phyloP scores from a whole-genome alignment of 805 yeast genomes.

The Ogataea methanolica region DNA sequence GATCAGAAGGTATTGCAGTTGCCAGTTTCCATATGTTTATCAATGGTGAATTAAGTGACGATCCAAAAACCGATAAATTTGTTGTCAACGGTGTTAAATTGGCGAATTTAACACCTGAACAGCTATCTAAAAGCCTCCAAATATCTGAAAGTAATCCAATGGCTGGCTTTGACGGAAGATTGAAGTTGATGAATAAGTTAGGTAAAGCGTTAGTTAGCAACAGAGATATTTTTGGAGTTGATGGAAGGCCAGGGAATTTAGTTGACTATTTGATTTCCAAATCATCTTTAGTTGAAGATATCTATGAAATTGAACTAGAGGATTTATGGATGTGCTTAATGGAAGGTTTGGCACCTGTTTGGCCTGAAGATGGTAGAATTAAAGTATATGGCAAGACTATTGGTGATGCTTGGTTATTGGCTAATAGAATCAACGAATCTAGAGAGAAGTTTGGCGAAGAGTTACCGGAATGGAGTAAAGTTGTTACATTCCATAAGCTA shows the following conservation, averaged over 20 bases:
- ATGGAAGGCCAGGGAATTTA: slow-evolving; percentile 42
- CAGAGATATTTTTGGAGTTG: slow-evolving; percentile 35
- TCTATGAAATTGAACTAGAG: slow-evolving; percentile 36
- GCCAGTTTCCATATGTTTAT: slow-evolving; percentile 53
- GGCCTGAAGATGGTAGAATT: slow-evolving; percentile 57
- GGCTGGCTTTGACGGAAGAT: slow-evolving; percentile 52
- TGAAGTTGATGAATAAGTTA: slow-evolving; percentile 39
- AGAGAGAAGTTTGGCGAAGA: slow-evolving; percentile 15
- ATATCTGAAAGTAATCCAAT: slow-evolving; percentile 43
- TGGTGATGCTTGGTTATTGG: slow-evolving; percentile 60
- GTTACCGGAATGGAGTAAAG: slow-evolving; percentile 33
- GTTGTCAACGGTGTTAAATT: slow-evolving; percentile 43
- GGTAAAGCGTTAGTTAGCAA: slow-evolving; percentile 42
- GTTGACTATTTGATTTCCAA: slow-evolving; percentile 41
- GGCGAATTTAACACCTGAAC: slow-evolving; percentile 29
- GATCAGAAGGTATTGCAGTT: slow-evolving; percentile 65
- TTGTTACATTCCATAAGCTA: slow-evolving; percentile 60
- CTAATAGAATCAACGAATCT: slow-evolving; percentile 26
- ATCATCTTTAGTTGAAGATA: slow-evolving; percentile 14
- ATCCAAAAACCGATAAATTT: slow-evolving; percentile 28
- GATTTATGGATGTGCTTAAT: slow-evolving; percentile 51
- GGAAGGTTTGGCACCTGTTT: slow-evolving; percentile 52
- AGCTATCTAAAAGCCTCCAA: slow-evolving; percentile 43
- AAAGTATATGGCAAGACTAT: slow-evolving; percentile 44
- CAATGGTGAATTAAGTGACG: slow-evolving; percentile 38